Percentiles rank a stretch among this genome's conserved stretches.
Evolutionary conservation across 2,329 filamentous ascomycete species (phyloP).

Genomic region (Xylariaceae sp.): DNA sequence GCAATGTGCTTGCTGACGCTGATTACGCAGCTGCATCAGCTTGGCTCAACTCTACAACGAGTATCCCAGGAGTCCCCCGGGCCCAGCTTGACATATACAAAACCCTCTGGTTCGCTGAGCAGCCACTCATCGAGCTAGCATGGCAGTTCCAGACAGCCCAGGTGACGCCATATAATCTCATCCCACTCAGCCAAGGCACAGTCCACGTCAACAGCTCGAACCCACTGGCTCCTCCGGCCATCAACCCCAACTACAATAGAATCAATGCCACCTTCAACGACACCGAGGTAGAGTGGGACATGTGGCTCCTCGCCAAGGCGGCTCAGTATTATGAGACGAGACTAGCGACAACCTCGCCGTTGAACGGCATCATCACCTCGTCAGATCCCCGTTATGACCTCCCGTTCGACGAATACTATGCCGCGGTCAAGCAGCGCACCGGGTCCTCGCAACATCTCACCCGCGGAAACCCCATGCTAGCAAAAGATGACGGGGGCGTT

Average conservation of each 20-base stretch:
- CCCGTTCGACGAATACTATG: constrained; percentile 5
- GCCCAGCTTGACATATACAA: constrained; percentile 5
- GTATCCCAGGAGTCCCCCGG: constrained; percentile 2
- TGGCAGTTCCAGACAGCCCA: constrained; percentile 7
- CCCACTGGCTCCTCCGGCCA: constrained; percentile 1
- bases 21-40: constrained; percentile 5
- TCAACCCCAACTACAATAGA: constrained; percentile 9
- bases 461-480: constrained; percentile 32
- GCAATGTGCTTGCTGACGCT: constrained; percentile 1
- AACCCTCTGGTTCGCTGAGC: constrained; percentile 6
- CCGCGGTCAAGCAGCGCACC: constrained; percentile 2
- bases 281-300: constrained; percentile 7
- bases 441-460: constrained; percentile 7
- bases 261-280: constrained; percentile 6
- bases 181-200: constrained; percentile 6
- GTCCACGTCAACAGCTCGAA: constrained; percentile 9
- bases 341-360: constrained; percentile 2
- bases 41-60: constrained; percentile 5
- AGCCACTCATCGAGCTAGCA: constrained; percentile 5
- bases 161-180: constrained; percentile 7
- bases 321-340: constrained; percentile 3
- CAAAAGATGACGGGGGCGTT: constrained; percentile 29
- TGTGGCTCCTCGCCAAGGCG: constrained; percentile 9
- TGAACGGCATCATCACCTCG: background rate
- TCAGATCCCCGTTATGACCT: background rate